These are phyloP conservation scores for Peribolospora kevripleyi DNA, from an alignment of 768 basidiomycete species.

Conservation along the genomic window DNA sequence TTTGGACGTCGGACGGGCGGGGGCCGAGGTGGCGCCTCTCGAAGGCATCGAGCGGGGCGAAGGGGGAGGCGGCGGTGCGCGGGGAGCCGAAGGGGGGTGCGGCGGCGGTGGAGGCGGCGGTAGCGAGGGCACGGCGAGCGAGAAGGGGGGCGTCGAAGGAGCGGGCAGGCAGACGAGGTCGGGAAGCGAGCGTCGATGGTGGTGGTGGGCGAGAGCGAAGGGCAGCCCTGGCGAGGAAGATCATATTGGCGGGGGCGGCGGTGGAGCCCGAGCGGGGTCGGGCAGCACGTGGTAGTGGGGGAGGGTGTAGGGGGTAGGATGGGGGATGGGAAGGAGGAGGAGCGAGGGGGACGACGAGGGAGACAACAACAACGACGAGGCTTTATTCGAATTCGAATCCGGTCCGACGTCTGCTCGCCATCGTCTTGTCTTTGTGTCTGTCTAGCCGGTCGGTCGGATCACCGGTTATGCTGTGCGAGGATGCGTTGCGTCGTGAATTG, in stretches of 20 bases:
- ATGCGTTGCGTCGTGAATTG: background rate
- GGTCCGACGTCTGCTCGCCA: background rate
- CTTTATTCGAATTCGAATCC: slow-evolving; percentile 2
- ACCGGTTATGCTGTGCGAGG: background rate
- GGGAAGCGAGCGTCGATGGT: no score
- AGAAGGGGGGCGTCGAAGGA: no score
- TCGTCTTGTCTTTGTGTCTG: no score
- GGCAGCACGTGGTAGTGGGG: background rate
- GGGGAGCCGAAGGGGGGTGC: no score
- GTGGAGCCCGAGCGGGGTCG: background rate
- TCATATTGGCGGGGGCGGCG: background rate
- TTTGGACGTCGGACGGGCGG: slow-evolving; percentile 46
- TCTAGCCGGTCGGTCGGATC: background rate
- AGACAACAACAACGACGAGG: slow-evolving; percentile 2
- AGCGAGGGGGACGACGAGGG: background rate
- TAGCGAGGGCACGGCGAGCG: no score
- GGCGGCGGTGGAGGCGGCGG: no score
- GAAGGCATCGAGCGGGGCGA: slow-evolving; percentile 73
- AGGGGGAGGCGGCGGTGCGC: slow-evolving; percentile 25
- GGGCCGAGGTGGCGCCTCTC: slow-evolving; percentile 79
- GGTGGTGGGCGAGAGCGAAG: no score
- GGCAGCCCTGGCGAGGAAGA: no score
- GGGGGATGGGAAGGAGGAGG: background rate
- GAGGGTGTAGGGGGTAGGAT: background rate
- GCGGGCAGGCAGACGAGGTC: no score